Percentiles rank a stretch among this genome's conserved stretches.
Conservation (phyloP, 805 yeast species). For the Starmerella apis region DNA sequence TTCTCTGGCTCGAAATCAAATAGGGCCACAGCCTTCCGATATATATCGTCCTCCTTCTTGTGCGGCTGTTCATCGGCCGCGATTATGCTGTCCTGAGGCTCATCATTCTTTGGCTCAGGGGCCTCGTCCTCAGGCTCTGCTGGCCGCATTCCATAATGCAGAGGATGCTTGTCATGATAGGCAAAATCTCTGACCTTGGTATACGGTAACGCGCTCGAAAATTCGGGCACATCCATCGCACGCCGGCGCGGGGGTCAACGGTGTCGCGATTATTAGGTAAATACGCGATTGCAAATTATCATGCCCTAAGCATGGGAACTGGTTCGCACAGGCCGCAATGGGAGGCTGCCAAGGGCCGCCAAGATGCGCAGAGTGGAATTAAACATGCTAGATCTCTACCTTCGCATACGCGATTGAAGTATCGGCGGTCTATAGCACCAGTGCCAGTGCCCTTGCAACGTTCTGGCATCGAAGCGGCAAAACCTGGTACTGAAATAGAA, state of each 20-base stretch:
- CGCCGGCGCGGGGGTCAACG: constrained; percentile 5
- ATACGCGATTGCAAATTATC: not conserved
- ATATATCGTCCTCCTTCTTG: constrained; percentile 33
- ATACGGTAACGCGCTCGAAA: constrained; percentile 31
- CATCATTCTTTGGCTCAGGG: not conserved
- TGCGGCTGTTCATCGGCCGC: constrained; percentile 27
- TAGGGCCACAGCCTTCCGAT: constrained; percentile 67
- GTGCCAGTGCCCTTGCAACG: not conserved
- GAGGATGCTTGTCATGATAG: constrained; percentile 56
- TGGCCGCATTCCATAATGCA: constrained; percentile 48
- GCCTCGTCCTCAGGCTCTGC: constrained; percentile 1
- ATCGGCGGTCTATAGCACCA: constrained; percentile 7
- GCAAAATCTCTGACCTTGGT: constrained; percentile 72
- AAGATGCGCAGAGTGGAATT: constrained; percentile 18
- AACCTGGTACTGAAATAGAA: not conserved
- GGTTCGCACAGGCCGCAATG: constrained; percentile 24
- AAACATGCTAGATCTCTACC: constrained; percentile 21
- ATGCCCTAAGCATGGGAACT: constrained; percentile 20
- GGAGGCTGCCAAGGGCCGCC: constrained; percentile 24
- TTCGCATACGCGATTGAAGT: constrained; percentile 23
- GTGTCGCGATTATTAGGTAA: constrained; percentile 6
- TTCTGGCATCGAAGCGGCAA: not conserved
- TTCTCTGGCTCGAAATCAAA: constrained; percentile 89
- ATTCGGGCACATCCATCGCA: constrained; percentile 24
- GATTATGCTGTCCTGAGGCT: constrained; percentile 8